These are phyloP conservation scores for Tillandsia leiboldiana DNA, from an alignment of 176 grass and related monocot genomes.

Conservation along the genomic window DNA sequence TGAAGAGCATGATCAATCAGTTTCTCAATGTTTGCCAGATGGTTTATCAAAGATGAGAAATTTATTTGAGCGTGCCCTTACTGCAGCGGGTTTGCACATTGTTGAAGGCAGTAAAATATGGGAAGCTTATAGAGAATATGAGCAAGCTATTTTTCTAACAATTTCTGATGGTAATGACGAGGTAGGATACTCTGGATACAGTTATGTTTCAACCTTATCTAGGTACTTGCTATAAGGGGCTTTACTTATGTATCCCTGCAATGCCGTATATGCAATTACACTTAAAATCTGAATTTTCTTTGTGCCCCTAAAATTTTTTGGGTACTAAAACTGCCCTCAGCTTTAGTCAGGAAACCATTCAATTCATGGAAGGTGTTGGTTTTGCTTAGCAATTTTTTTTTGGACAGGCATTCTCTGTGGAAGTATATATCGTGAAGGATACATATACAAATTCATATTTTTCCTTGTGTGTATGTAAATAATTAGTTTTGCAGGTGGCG, in stretches of 20 bases:
- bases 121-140: slow-evolving; percentile 88
- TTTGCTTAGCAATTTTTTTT: too few species aligned
- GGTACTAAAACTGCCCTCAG: too few species aligned
- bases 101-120: slow-evolving; percentile 71
- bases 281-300: too few species aligned
- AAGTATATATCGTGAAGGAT: too few species aligned
- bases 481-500: too few species aligned
- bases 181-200: slow-evolving; percentile 5
- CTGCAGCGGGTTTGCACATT: slow-evolving; percentile 63
- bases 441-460: too few species aligned
- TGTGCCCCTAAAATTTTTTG: too few species aligned
- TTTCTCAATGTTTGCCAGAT: slow-evolving; percentile 48
- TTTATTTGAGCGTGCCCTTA: slow-evolving; percentile 80
- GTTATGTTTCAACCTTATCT: not conserved
- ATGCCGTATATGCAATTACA: not conserved
- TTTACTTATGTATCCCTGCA: slow-evolving; percentile 8
- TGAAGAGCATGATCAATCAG: slow-evolving; percentile 64
- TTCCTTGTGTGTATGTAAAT: too few species aligned
- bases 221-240: not conserved
- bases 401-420: too few species aligned
- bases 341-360: too few species aligned
- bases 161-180: slow-evolving; percentile 45
- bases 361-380: too few species aligned
- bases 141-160: slow-evolving; percentile 71
- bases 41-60: slow-evolving; percentile 81